Evolutionary conservation across 2,329 filamentous ascomycete species (phyloP).

Genomic region (Pseudophaeomoniella oleicola): DNA sequence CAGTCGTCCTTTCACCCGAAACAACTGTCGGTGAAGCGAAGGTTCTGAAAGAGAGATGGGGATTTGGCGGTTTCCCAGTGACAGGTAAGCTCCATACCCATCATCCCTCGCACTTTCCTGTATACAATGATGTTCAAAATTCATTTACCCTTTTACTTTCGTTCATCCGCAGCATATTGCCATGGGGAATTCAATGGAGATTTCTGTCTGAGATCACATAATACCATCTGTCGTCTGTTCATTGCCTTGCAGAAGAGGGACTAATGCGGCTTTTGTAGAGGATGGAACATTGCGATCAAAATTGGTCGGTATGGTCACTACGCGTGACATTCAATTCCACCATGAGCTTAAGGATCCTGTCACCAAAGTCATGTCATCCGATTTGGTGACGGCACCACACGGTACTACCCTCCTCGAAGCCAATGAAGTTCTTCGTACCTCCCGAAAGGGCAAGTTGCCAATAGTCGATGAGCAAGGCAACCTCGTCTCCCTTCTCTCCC

Average conservation of each 20-base stretch:
- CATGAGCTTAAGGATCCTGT: constrained; percentile 57
- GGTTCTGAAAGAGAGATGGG: constrained; percentile 92
- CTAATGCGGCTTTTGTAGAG: constrained; percentile 46
- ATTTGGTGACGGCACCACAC: constrained; percentile 73
- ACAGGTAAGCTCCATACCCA: constrained; percentile 75
- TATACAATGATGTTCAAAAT: constrained; percentile 56
- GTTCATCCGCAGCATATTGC: constrained; percentile 97
- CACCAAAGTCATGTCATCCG: constrained; percentile 85
- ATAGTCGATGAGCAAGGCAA: constrained; percentile 76
- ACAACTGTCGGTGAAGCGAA: constrained; percentile 87
- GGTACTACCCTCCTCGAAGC: constrained; percentile 78
- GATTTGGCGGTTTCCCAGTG: constrained; percentile 95
- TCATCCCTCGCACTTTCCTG: constrained; percentile 9
- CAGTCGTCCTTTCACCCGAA: constrained; percentile 73
- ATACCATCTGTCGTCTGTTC: constrained; percentile 5
- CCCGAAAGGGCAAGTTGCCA: constrained; percentile 96
- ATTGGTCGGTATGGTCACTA: constrained; percentile 93
- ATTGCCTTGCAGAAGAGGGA: background rate
- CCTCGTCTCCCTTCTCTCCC: constrained; percentile 79
- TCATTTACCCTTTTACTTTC: constrained; percentile 73
- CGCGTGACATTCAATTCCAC: constrained; percentile 96
- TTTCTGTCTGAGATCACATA: constrained; percentile 32
- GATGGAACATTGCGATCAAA: constrained; percentile 86
- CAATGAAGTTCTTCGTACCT: constrained; percentile 83
- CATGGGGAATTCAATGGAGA: constrained; percentile 80